A percentile compares a stretch with the other conserved stretches of the same genome.
Evolutionary conservation across 2,329 filamentous ascomycete genomes (phyloP).

Genomic region (Aureobasidium sp.): DNA sequence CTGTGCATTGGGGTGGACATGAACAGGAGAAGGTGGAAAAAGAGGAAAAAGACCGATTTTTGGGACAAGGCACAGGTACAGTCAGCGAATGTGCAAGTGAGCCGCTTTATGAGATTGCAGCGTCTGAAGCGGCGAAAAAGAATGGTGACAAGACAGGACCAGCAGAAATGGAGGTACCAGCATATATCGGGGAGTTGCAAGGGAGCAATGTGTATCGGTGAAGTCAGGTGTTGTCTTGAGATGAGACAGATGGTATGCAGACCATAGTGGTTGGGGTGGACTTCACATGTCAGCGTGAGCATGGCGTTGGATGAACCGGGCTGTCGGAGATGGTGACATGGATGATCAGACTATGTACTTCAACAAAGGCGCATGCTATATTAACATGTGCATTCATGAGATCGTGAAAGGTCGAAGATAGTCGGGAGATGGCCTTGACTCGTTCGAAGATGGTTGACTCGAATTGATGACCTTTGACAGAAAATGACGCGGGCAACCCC

Average conservation of each 20-base stretch:
- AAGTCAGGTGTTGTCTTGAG: neutral
- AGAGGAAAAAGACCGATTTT: neutral
- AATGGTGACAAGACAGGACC: neutral
- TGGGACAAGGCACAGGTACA: neutral
- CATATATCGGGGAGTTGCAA: neutral
- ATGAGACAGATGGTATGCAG: neutral
- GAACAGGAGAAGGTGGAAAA: no score
- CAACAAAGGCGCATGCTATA: no score
- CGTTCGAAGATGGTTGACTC: neutral
- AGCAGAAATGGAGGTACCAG: neutral
- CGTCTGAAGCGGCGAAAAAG: neutral
- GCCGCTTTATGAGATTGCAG: neutral
- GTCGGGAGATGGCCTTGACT: neutral
- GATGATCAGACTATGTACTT: neutral
- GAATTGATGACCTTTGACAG: conserved; percentile 1
- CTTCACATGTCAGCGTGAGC: neutral
- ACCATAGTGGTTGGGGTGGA: neutral
- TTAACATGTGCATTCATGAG: neutral
- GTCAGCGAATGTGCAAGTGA: neutral
- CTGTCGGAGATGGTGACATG: neutral
- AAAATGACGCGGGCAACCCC: neutral
- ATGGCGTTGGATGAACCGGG: neutral
- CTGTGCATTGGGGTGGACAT: neutral
- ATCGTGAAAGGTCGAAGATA: neutral
- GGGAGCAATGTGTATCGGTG: neutral